phyloP scores from a whole-genome alignment of 306 rosid species.

The Leucaena leucocephala region DNA sequence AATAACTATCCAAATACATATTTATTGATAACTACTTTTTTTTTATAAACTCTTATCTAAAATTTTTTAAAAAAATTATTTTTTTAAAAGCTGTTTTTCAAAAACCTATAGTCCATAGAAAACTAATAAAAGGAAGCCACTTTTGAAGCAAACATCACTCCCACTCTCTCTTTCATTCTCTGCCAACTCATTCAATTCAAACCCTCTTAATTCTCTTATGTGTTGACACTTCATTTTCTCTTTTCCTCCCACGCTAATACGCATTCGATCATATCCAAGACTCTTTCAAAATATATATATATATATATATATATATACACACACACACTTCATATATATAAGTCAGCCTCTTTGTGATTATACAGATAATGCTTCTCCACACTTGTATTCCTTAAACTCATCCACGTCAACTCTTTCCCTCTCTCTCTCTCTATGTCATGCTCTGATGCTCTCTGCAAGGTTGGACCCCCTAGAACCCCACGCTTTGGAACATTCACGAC shows the following conservation, averaged over 20 bases:
- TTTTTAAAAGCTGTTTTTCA: too few species aligned
- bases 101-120: too few species aligned
- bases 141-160: neutral
- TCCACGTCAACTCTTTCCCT: constrained; percentile 40
- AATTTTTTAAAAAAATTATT: too few species aligned
- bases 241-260: neutral
- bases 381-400: constrained; percentile 43
- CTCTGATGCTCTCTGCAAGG: constrained; percentile 30
- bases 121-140: neutral
- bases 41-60: too few species aligned
- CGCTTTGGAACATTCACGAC: constrained; percentile 8
- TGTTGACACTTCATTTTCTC: neutral
- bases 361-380: constrained; percentile 29
- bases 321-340: neutral
- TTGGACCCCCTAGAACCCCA: constrained; percentile 1
- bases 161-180: neutral
- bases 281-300: constrained; percentile 14
- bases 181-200: neutral
- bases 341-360: constrained; percentile 26
- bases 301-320: neutral
- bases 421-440: constrained; percentile 13
- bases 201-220: neutral
- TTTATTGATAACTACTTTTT: too few species aligned
- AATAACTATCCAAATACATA: too few species aligned
- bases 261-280: constrained; percentile 30